Base-by-base conservation (phyloP, 208 protist genomes). In the Leishmania mexicana region DNA sequence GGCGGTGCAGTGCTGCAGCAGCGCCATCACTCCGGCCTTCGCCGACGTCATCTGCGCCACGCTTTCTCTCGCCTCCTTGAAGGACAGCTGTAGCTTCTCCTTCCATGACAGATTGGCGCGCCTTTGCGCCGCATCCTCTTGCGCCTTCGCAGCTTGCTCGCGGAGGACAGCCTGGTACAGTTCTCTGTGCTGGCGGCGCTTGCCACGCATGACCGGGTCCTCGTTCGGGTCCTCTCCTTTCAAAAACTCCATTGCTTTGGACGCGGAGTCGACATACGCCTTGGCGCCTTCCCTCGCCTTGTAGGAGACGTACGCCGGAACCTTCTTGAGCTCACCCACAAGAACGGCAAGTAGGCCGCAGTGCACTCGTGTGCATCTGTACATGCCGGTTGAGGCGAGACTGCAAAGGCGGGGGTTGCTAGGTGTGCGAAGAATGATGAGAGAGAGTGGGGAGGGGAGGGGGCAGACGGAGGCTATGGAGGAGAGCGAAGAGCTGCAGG, bases 1-100 rank as follows among this genome's bases (percentile, higher is more conserved):
- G 11, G 91, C 90, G 4, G 94, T 90, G 81, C 94, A 97, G 87
- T 96, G 93, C 84, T 97, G 89, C 60, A 97, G 81, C 51, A 97
- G 76, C 64, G 91, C 83, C 93, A 96, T 95, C 21, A 83, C 89
- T 2, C 92, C 94, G 1, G 92, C 91, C 77, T 93, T 89, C 40
- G 79, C 83, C 4, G 92, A 95, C 1, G 88, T 93, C 65, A 86
- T 82, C 74, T 92, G 83, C 49, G 87, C 77, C 58, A 96, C 51
- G 6, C 79, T 81, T 47, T 87, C 75, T 7, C 75, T 77, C 21
- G 75, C 70, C 24, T 92, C 85, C 58, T 71, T 71, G 53, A 79
- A 71, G 19, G 53, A 79, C 17, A 84, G 72, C 78, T 87, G 87
- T 24, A 90, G 58, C 31, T 83, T 78, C 31, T 90, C 57, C 58